phyloP scores from a whole-genome alignment of 2,329 filamentous ascomycete genomes.

The Emericellopsis cladophorae region DNA sequence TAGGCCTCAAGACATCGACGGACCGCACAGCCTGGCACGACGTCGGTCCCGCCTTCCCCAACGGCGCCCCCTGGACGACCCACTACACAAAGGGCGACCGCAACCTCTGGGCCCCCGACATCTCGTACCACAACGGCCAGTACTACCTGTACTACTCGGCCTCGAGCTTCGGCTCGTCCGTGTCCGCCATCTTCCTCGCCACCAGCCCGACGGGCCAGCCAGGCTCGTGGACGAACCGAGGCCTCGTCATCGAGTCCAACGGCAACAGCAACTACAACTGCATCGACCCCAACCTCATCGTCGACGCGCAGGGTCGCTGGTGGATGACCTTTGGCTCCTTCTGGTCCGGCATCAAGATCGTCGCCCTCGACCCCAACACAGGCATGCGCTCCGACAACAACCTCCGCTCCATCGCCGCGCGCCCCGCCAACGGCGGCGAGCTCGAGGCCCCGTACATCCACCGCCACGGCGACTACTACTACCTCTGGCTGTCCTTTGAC shows the following conservation, averaged over 20 bases:
- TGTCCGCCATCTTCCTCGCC: conserved; percentile 17
- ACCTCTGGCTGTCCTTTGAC: conserved; percentile 19
- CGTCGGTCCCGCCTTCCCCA: conserved; percentile 15
- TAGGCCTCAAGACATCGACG: conserved; percentile 16
- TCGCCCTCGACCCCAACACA: conserved; percentile 11
- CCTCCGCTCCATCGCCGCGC: conserved; percentile 13
- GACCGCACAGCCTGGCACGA: conserved; percentile 17
- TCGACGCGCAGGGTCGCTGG: conserved; percentile 14
- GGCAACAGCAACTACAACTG: conserved; percentile 13
- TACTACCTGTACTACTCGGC: conserved; percentile 20
- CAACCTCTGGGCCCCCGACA: conserved; percentile 40
- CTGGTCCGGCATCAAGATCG: conserved; percentile 17
- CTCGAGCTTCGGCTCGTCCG: conserved; percentile 12
- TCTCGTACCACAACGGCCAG: conserved; percentile 20
- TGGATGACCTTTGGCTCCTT: conserved; percentile 19
- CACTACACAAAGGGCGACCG: conserved; percentile 13
- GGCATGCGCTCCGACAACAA: conserved; percentile 10
- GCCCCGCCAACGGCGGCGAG: conserved; percentile 8
- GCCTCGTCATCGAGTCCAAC: conserved; percentile 12
- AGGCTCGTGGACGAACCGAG: conserved; percentile 15
- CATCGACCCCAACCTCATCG: conserved; percentile 15
- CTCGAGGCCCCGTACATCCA: conserved; percentile 16
- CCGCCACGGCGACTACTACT: conserved; percentile 15
- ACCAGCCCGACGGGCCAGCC: conserved; percentile 14
- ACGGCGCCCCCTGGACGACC: conserved; percentile 16